Base-by-base conservation (phyloP, 169 alveolate species). In the Neospora caninum region DNA sequence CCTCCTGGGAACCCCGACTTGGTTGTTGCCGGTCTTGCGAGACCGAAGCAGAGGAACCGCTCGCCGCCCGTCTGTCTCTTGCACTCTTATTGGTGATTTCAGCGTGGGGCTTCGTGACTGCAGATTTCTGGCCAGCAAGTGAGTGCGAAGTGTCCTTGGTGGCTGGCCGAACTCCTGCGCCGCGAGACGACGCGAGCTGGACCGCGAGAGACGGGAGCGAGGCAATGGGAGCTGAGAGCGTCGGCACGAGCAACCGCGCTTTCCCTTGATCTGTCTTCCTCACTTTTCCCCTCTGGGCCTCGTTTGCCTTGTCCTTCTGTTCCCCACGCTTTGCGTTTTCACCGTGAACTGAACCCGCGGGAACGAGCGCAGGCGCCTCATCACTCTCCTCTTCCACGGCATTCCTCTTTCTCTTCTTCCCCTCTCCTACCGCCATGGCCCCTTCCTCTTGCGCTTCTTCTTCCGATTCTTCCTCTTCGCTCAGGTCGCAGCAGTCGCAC, bases 341-440 rank as follows among this genome's bases (percentile, higher is more conserved):
- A 22, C 18, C 58, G 4, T 18, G 39, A 16, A 53, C 45, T 27
- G 70, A 38, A 22, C 22, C 25, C 82, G 69, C 58, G 43, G 69
- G 87, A 41, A 80, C 82, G 39, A 70, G 94, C 64, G n/a, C 64
- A 29, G 94, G 91, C 49, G 42, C 89, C 54, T 70, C 94, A 0
- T 43, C 94, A 22, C 49, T 64, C 2, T 43, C 89, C 54, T 42
- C 82, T 31, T 27, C 83, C 9, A 25, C 87, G 18, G 45, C 87
- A 34, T 34, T 20, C 45, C 41, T 78, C 87, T 78, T 78, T 78
- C 87, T 27, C 49, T 78, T 78, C 87, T 38, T 78, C 34, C 89
- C 88, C 42, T 38, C 94, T 45, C 54, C 80, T 49, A 22, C 18
- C 58, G 18, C 58, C 70, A 27, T n/a, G 41, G 69, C 78, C 39